phyloP scores from a whole-genome alignment of 306 rosid genomes.

The Pachyrhizus erosus region DNA sequence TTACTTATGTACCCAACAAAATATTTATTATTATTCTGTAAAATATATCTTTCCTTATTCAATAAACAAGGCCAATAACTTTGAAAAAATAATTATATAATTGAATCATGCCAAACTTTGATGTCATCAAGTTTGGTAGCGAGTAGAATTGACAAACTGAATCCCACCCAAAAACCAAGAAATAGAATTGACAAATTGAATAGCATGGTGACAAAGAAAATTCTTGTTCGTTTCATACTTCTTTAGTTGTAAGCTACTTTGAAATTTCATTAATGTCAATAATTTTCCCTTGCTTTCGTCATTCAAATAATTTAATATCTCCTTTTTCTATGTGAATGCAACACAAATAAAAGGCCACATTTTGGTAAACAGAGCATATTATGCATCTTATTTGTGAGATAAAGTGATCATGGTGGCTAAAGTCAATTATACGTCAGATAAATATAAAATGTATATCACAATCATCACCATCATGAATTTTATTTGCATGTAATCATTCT shows the following conservation, averaged over 20 bases:
- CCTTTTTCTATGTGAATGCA: background rate
- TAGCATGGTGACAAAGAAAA: background rate
- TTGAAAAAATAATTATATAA: background rate
- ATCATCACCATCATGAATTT: background rate
- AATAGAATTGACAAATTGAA: slow-evolving; percentile 2
- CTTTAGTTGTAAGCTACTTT: background rate
- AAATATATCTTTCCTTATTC: background rate
- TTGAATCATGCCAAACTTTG: slow-evolving; percentile 7
- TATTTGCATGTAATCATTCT: background rate
- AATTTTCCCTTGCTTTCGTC: background rate
- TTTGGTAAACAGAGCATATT: background rate
- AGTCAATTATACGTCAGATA: background rate
- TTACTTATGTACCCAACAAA: too few species aligned
- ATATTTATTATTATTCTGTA: too few species aligned
- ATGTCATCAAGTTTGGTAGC: slow-evolving; percentile 1
- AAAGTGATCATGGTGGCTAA: slow-evolving; percentile 6
- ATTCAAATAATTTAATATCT: slow-evolving; percentile 15
- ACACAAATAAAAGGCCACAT: background rate
- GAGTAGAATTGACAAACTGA: background rate
- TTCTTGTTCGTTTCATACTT: background rate
- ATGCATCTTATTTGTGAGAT: background rate
- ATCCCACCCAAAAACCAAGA: background rate
- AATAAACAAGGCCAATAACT: background rate
- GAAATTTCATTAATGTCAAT: background rate
- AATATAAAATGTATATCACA: background rate